Evolutionary conservation across 1,284 basidiomycete genomes (phyloP), one percentile per base, ranked within the genome.

Genomic region (Afroboletus lepidellus): DNA sequence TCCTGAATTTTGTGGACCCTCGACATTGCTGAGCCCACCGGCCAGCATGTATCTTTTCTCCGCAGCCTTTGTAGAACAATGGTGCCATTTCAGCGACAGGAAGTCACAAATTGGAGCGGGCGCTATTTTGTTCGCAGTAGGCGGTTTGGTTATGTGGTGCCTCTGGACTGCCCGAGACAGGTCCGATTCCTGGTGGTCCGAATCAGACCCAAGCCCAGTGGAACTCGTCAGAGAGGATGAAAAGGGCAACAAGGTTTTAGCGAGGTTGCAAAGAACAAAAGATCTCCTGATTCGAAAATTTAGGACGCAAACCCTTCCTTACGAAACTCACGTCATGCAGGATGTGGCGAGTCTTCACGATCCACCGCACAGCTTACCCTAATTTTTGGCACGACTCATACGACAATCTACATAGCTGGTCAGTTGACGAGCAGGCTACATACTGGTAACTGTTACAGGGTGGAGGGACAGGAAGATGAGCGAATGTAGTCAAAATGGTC

Each of bases 11-110:
- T 24, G 15, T 24, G 5, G 13, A 7, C 8, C 13, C 39, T 29
- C 7, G 2, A 4, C 29, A 29, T 23, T 7, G 8, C 30, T 56
- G 20, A 68, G 11, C 16, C 7, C 16, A 1, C n/a, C 23, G 41
- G 15, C 15, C n/a, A 69, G 67, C 7, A 65, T 72, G 54, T 12
- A 60, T 21, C 41, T 71, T 37, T 69, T 72, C 57, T 60, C 53
- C 29, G 57, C 50, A 2, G 70, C 70, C 1, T 59, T 71, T 53
- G 53, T 38, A 0, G 46, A 54, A 4, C 59, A 72, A 44, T 71
- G 66, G 65, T 65, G 25, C 20, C 44, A 47, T 34, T 16, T 53
- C 8, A 48, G 44, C 8, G 5, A 52, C 5, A 39, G 2, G 2
- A 6, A 2, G 3, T 50, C 46, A 2, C 54, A 42, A 16, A 21